Percentiles rank a stretch among this genome's conserved stretches.
These are phyloP conservation scores for Linnemannia elongata DNA, from an alignment of 192 early-diverging fungal genomes.

Conservation along the genomic window DNA sequence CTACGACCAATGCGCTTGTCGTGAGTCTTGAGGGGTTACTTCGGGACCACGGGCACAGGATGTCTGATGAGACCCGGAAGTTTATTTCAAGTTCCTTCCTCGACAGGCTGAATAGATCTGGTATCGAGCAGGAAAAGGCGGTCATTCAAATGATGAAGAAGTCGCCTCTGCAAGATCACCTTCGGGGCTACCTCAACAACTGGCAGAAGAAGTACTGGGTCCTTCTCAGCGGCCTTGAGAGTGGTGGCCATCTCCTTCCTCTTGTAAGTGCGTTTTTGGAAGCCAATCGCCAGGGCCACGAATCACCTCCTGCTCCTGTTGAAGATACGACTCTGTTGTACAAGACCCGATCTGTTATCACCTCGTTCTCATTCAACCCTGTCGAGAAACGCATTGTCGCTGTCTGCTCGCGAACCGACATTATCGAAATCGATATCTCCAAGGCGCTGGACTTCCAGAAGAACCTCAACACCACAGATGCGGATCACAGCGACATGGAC, in stretches of 20 bases:
- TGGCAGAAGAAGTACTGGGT: slow-evolving; percentile 58
- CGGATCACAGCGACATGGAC: slow-evolving; percentile 51
- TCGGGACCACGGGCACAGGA: slow-evolving; percentile 49
- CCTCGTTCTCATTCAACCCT: slow-evolving; percentile 66
- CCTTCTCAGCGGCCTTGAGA: slow-evolving; percentile 47
- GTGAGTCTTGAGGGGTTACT: slow-evolving; percentile 52
- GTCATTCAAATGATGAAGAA: slow-evolving; percentile 32
- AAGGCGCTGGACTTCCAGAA: slow-evolving; percentile 56
- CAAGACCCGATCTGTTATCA: slow-evolving; percentile 59
- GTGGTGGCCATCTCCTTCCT: slow-evolving; percentile 51
- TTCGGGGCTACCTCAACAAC: slow-evolving; percentile 41
- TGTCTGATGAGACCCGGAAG: slow-evolving; percentile 51
- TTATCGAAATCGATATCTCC: slow-evolving; percentile 79
- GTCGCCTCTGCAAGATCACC: slow-evolving; percentile 43
- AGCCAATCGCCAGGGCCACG: slow-evolving; percentile 27
- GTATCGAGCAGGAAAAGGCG: slow-evolving; percentile 42
- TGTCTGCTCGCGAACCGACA: slow-evolving; percentile 72
- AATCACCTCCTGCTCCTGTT: slow-evolving; percentile 34
- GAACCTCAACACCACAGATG: slow-evolving; percentile 16
- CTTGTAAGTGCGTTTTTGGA: slow-evolving; percentile 37
- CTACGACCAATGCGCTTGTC: slow-evolving; percentile 50
- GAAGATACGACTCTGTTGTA: slow-evolving; percentile 57
- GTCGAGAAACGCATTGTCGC: slow-evolving; percentile 73
- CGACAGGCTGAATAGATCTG: slow-evolving; percentile 43
- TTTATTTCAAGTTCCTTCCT: slow-evolving; percentile 49